Conservation (phyloP, 495 filamentous ascomycete genomes). For the Xylaria venustula region DNA sequence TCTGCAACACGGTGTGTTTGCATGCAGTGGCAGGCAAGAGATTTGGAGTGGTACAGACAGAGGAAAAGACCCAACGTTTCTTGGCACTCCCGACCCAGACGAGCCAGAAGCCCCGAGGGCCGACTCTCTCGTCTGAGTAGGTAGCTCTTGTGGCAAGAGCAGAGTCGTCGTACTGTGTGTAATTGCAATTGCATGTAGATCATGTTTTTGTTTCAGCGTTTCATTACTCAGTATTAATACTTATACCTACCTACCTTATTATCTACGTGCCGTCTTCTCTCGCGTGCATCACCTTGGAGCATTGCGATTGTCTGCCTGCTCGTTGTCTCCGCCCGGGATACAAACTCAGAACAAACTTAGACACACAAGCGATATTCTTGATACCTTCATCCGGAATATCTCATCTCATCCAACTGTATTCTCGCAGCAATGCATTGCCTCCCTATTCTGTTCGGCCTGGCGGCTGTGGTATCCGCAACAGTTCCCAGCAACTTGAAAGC, state of each 20-base stretch:
- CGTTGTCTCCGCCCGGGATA: not conserved
- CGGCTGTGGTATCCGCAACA: not conserved
- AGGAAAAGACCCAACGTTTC: not conserved
- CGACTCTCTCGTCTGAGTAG: no score
- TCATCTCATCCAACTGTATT: no score
- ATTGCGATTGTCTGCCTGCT: not conserved
- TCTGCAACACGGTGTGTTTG: not conserved
- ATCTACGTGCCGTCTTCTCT: not conserved
- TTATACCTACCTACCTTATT: not conserved
- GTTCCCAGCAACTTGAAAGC: conserved; percentile 10
- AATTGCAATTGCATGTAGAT: not conserved
- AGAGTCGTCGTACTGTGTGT: not conserved
- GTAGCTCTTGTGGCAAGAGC: not conserved
- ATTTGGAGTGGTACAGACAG: not conserved
- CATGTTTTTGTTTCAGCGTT: not conserved
- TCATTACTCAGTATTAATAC: not conserved
- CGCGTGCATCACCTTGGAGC: not conserved
- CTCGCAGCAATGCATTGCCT: not conserved
- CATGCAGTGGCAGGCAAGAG: not conserved
- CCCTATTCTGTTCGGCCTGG: conserved; percentile 1
- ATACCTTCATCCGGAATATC: no score
- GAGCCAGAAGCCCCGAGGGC: no score
- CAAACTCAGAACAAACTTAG: no score
- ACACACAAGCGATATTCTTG: no score
- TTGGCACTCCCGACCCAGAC: not conserved